phyloP scores from a whole-genome alignment of 176 grass and related monocot genomes.

The Secale cereale region DNA sequence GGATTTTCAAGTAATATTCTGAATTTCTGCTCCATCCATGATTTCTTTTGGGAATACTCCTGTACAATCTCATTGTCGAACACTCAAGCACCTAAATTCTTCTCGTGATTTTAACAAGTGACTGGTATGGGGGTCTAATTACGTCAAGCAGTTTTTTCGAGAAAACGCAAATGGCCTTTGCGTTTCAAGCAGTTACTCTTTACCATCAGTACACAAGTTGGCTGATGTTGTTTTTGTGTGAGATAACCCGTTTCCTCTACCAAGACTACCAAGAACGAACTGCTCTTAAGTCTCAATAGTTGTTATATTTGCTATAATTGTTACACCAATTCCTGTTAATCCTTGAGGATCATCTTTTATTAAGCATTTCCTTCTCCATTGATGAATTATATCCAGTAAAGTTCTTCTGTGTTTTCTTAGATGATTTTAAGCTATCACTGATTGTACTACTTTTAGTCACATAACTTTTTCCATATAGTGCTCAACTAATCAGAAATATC shows the following conservation, averaged over 20 bases:
- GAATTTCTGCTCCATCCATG: neutral
- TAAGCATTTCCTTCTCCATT: neutral
- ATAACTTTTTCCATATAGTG: neutral
- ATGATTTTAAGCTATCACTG: neutral
- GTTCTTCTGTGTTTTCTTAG: neutral
- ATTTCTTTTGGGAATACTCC: neutral
- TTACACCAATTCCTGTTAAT: constrained; percentile 1
- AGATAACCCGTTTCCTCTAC: neutral
- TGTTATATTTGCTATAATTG: constrained; percentile 19
- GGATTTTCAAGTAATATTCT: neutral
- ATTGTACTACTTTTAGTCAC: neutral
- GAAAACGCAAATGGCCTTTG: too few relatives aligned
- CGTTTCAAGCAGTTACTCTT: neutral
- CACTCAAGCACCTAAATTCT: neutral
- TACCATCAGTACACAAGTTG: neutral
- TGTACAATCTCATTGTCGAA: neutral
- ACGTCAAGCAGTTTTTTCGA: neutral
- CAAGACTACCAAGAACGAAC: neutral
- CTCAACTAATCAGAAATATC: constrained; percentile 17
- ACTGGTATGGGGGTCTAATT: neutral
- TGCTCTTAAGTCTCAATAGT: neutral
- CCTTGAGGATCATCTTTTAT: neutral
- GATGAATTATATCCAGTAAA: neutral
- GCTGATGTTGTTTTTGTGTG: neutral
- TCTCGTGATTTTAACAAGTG: neutral